Evolutionary conservation across 306 rosid genomes (phyloP).

Genomic region (Dryas octopetala): DNA sequence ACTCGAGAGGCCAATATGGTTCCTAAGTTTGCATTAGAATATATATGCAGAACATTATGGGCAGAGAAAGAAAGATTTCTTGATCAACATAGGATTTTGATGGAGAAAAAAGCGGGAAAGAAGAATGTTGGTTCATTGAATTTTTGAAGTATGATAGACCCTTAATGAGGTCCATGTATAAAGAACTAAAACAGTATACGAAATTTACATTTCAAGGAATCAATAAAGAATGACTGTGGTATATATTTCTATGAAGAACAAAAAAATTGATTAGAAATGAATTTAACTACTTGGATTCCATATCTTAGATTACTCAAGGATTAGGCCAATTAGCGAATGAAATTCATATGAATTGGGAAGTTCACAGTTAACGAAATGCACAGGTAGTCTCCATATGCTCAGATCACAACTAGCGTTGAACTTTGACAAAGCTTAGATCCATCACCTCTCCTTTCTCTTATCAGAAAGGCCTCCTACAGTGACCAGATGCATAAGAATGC

Average conservation of each 20-base stretch:
- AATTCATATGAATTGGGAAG: constrained; percentile 26
- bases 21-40: constrained; percentile 37
- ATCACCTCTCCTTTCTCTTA: constrained; percentile 30
- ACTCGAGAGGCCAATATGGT: constrained; percentile 56
- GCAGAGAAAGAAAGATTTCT: constrained; percentile 44
- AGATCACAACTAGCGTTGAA: constrained; percentile 44
- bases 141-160: constrained; percentile 32
- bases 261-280: constrained; percentile 38
- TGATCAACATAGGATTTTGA: constrained; percentile 35
- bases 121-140: constrained; percentile 30
- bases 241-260: constrained; percentile 23
- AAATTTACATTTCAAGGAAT: constrained; percentile 56
- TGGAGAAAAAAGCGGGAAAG: constrained; percentile 31
- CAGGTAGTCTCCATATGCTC: constrained; percentile 32
- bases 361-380: constrained; percentile 30
- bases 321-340: constrained; percentile 19
- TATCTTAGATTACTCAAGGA: constrained; percentile 23
- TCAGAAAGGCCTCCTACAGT: constrained; percentile 22
- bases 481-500: constrained; percentile 30
- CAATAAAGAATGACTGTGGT: constrained; percentile 32
- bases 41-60: constrained; percentile 28
- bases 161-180: constrained; percentile 39
- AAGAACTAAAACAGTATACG: constrained; percentile 39
- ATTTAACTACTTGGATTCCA: constrained; percentile 13
- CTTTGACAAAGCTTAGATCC: constrained; percentile 46